Evolutionary conservation across 805 yeast species (phyloP).

Genomic region (Candida maris): DNA sequence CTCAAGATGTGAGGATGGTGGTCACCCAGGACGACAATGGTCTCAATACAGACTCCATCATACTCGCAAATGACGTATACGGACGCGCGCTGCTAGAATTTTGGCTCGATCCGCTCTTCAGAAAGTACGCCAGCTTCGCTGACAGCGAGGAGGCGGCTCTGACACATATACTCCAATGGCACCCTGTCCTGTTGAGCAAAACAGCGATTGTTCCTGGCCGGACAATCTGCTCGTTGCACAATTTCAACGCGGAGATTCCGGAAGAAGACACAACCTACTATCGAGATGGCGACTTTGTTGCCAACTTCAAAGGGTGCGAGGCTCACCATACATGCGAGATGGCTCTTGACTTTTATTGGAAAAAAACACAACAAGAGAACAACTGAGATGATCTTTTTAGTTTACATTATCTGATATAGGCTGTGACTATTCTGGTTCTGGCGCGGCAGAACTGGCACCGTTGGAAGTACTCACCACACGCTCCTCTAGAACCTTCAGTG

Average conservation of each 20-base stretch:
- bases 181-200: constrained; percentile 71
- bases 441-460: constrained; percentile 2
- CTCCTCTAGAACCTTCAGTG: constrained; percentile 70
- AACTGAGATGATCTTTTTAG: no score
- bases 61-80: constrained; percentile 62
- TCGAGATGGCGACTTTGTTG: constrained; percentile 64
- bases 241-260: constrained; percentile 24
- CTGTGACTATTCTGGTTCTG: no score
- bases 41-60: constrained; percentile 65
- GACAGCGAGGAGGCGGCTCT: constrained; percentile 62
- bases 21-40: constrained; percentile 67
- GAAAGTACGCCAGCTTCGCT: constrained; percentile 61
- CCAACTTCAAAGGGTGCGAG: constrained; percentile 56
- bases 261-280: constrained; percentile 50
- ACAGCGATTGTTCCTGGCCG: constrained; percentile 70
- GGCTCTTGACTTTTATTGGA: constrained; percentile 39
- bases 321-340: constrained; percentile 49
- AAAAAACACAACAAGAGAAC: constrained; percentile 7
- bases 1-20: constrained; percentile 55
- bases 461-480: constrained; percentile 16
- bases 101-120: constrained; percentile 71
- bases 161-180: constrained; percentile 94
- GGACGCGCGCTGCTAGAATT: constrained; percentile 72
- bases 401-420: no score
- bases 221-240: constrained; percentile 46